Percentiles rank a stretch among this genome's conserved stretches.
These are phyloP conservation scores for Aspergillus phoenicis DNA, from an alignment of 2,329 filamentous ascomycete species.

Conservation along the genomic window DNA sequence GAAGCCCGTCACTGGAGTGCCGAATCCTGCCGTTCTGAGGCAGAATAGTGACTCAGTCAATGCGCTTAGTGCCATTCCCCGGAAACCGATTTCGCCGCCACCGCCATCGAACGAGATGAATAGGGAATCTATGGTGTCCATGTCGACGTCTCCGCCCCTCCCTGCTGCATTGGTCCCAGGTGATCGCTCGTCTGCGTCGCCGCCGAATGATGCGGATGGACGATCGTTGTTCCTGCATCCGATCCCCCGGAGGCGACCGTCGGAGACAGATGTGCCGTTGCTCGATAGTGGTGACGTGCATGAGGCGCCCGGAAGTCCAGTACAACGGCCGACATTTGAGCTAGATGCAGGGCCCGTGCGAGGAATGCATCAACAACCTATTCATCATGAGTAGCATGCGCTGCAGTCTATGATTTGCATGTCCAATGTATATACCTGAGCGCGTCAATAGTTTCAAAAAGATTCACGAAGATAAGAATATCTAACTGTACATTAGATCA, in stretches of 20 bases:
- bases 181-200: slow-evolving; percentile 4
- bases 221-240: slow-evolving; percentile 18
- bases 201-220: slow-evolving; percentile 5
- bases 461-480: slow-evolving; percentile 1
- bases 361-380: slow-evolving; percentile 22
- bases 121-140: background rate
- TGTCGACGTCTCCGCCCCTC: slow-evolving; percentile 7
- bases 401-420: too few species aligned
- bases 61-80: slow-evolving; percentile 9
- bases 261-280: slow-evolving; percentile 26
- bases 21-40: too few species aligned
- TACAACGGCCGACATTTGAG: slow-evolving; percentile 20
- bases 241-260: slow-evolving; percentile 11
- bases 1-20: background rate
- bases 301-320: slow-evolving; percentile 19
- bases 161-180: slow-evolving; percentile 17
- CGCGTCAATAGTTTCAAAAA: slow-evolving; percentile 7
- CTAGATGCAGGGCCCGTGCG: slow-evolving; percentile 24
- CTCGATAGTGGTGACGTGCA: slow-evolving; percentile 27
- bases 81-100: slow-evolving; percentile 19
- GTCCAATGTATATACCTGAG: slow-evolving; percentile 11
- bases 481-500: slow-evolving; percentile 14
- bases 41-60: background rate
- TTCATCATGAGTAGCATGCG: slow-evolving; percentile 17
- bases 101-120: background rate